Evolutionary conservation across 1,139 yeast species (phyloP).

Genomic region (Diutina rugosa): DNA sequence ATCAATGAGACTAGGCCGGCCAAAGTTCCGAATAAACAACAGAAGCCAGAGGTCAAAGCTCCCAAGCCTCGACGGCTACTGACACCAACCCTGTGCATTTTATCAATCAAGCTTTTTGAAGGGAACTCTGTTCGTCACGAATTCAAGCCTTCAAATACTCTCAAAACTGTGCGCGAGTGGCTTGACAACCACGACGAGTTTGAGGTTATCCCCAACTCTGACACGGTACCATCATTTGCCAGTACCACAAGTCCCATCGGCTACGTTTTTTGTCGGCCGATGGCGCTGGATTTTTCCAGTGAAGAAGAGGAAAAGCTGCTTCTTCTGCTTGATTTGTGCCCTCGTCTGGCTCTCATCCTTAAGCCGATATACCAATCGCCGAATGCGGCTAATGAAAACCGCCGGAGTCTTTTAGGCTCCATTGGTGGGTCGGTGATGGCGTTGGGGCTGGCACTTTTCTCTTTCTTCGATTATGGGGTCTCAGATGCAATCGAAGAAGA

Average conservation of each 20-base stretch:
- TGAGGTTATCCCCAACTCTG: not conserved
- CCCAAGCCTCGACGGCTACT: not conserved
- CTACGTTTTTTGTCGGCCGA: not conserved
- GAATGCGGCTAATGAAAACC: not conserved
- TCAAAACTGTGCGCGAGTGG: not conserved
- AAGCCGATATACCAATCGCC: not conserved
- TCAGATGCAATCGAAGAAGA: not conserved
- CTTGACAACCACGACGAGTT: not conserved
- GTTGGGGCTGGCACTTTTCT: constrained; percentile 1
- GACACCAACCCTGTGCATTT: not conserved
- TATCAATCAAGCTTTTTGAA: not conserved
- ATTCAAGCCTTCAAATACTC: not conserved
- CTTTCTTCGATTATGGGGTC: not conserved
- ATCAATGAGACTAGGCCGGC: not conserved
- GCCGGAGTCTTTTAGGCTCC: not conserved
- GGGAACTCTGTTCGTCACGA: not conserved
- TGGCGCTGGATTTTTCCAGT: not conserved
- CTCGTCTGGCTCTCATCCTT: not conserved
- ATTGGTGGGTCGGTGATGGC: not conserved
- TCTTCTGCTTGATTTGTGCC: not conserved
- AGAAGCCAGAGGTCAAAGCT: not conserved
- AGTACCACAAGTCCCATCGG: not conserved
- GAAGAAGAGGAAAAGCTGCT: not conserved
- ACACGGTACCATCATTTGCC: not conserved
- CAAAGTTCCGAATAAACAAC: not conserved